phyloP scores from a whole-genome alignment of 306 rosid species.

The Elaeagnus macrophylla region DNA sequence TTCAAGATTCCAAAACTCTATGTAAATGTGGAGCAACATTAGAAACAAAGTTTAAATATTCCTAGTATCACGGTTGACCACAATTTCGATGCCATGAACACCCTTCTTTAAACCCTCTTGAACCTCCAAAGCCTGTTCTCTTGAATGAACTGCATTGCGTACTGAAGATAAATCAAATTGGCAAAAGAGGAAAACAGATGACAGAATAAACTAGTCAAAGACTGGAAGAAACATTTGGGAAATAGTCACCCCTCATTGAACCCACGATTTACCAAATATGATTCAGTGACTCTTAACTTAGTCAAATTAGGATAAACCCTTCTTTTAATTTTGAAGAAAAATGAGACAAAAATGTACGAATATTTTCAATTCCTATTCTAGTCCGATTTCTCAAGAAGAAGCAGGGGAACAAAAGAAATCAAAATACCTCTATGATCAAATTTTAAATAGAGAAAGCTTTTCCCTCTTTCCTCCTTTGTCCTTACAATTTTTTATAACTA shows the following conservation, averaged over 20 bases:
- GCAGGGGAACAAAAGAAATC: too few relatives aligned
- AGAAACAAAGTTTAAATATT: conserved; percentile 15
- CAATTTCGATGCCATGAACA: conserved; percentile 38
- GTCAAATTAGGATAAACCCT: too few relatives aligned
- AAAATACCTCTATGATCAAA: too few relatives aligned
- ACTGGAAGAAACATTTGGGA: neutral
- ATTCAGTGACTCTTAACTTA: too few relatives aligned
- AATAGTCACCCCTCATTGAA: neutral
- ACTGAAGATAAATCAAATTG: conserved; percentile 30
- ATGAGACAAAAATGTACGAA: too few relatives aligned
- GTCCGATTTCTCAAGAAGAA: too few relatives aligned
- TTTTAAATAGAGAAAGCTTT: too few relatives aligned
- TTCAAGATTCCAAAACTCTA: too few relatives aligned
- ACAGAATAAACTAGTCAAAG: neutral
- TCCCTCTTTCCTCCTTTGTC: too few relatives aligned
- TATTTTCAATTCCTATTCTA: too few relatives aligned
- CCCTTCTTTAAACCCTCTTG: conserved; percentile 47
- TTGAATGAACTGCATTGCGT: conserved; percentile 63
- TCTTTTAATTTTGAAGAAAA: too few relatives aligned
- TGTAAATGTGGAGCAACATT: neutral
- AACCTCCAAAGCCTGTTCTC: conserved; percentile 52
- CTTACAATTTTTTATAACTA: neutral
- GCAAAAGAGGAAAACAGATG: neutral
- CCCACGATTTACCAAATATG: too few relatives aligned
- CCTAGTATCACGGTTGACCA: conserved; percentile 73